phyloP scores from a whole-genome alignment of 208 protist species.

The Trypanosoma platydactyli region DNA sequence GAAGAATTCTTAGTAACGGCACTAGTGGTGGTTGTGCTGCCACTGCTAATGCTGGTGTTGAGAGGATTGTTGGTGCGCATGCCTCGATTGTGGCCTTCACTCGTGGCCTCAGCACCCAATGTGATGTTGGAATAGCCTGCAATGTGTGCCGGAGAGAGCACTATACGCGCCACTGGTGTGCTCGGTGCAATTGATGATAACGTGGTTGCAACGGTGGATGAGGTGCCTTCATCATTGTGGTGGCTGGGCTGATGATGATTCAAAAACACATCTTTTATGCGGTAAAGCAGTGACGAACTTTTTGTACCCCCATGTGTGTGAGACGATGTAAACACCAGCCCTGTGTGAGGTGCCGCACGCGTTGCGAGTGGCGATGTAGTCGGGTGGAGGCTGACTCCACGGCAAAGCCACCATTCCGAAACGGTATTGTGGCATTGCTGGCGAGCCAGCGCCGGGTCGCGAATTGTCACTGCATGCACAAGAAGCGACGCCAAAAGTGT shows the following conservation, averaged over 20 bases:
- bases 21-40: background rate
- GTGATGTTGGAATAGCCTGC: background rate
- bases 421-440: conserved; percentile 28
- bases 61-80: background rate
- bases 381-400: background rate
- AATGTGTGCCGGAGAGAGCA: background rate
- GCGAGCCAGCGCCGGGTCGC: background rate
- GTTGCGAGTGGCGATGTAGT: background rate
- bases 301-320: background rate
- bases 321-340: conserved; percentile 15
- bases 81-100: background rate
- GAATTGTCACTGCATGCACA: conserved; percentile 1
- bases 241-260: background rate
- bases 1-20: background rate
- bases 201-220: no score
- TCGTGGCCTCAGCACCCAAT: background rate
- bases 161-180: background rate
- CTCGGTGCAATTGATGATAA: background rate
- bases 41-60: background rate
- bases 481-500: conserved; percentile 10
- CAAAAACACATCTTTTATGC: conserved; percentile 1
- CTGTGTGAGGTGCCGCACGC: conserved; percentile 5
- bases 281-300: conserved; percentile 1
- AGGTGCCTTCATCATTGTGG: no score
- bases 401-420: conserved; percentile 17